phyloP scores from a whole-genome alignment of 331 rosid species.

The Cucumis variabilis region DNA sequence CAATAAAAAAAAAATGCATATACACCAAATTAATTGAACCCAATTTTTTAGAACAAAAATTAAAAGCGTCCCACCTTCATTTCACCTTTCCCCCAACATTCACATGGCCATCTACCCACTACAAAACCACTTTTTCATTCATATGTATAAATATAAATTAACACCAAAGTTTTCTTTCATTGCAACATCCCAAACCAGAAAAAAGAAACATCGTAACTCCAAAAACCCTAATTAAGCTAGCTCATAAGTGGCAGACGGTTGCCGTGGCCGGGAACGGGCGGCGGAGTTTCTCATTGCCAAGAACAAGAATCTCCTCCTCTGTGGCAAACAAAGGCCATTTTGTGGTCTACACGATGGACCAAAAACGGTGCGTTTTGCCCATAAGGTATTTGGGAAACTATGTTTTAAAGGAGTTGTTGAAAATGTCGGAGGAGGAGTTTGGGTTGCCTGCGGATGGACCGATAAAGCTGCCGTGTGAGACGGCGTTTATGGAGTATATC shows the following conservation, averaged over 20 bases:
- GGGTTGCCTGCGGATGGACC: slow-evolving; percentile 32
- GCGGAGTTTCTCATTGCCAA: not conserved
- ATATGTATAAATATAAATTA: not conserved
- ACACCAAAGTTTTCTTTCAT: not conserved
- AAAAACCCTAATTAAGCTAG: not conserved
- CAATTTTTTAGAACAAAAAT: not conserved
- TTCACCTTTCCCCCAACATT: slow-evolving; percentile 21
- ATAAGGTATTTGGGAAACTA: slow-evolving; percentile 9
- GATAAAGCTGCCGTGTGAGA: slow-evolving; percentile 33
- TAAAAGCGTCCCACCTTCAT: slow-evolving; percentile 16
- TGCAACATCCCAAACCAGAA: not conserved
- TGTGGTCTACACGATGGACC: slow-evolving; percentile 2
- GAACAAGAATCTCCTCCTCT: not conserved
- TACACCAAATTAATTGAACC: not conserved
- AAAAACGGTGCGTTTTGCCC: slow-evolving; percentile 23
- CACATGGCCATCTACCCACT: slow-evolving; percentile 18
- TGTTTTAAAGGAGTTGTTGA: slow-evolving; percentile 22
- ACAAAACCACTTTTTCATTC: not conserved
- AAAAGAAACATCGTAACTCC: not conserved
- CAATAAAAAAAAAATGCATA: not conserved
- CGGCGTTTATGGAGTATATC: slow-evolving; percentile 29
- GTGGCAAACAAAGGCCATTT: slow-evolving; percentile 16
- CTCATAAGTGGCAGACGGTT: slow-evolving; percentile 21
- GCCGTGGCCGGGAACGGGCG: not conserved
- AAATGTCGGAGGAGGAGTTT: slow-evolving; percentile 31